Percentiles rank a stretch among this genome's conserved stretches.
Conservation (phyloP, 139 green algal genomes). For the Micromonas commoda region DNA sequence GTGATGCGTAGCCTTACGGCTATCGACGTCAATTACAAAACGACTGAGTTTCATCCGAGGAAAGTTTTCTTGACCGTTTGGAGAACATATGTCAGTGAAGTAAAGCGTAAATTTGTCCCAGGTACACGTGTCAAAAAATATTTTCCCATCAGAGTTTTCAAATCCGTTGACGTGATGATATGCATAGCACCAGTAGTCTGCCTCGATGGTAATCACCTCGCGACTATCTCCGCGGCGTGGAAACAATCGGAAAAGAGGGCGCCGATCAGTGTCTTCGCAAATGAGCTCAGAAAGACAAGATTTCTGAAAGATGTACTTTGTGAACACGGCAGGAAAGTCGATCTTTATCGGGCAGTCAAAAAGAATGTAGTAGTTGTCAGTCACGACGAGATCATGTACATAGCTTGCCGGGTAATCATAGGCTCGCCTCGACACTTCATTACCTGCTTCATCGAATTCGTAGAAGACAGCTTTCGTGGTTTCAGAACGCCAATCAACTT, state of each 20-base stretch:
- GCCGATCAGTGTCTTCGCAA: conserved; percentile 29
- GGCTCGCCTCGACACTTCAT: conserved; percentile 20
- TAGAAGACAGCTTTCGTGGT: conserved; percentile 30
- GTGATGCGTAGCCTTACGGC: conserved; percentile 4
- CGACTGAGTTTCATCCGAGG: conserved; percentile 36
- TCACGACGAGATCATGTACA: conserved; percentile 43
- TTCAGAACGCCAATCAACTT: conserved; percentile 30
- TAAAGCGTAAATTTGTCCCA: conserved; percentile 44
- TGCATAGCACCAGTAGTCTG: conserved; percentile 38
- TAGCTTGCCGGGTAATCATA: conserved; percentile 38
- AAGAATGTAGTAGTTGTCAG: conserved; percentile 42
- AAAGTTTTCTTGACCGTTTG: conserved; percentile 34
- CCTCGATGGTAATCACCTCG: conserved; percentile 20
- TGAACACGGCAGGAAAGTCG: conserved; percentile 32
- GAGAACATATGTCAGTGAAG: conserved; percentile 40
- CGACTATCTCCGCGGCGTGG: conserved; percentile 17
- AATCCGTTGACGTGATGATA: conserved; percentile 48
- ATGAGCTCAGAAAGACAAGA: conserved; percentile 34
- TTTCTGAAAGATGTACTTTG: conserved; percentile 32
- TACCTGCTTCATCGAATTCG: conserved; percentile 38
- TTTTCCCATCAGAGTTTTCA: conserved; percentile 29
- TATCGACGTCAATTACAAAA: conserved; percentile 35
- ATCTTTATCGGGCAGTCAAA: conserved; percentile 46
- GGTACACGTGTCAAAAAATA: conserved; percentile 42
- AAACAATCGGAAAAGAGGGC: conserved; percentile 38